Percentiles rank a stretch among this genome's conserved stretches.
Evolutionary conservation across 2,329 filamentous ascomycete species (phyloP).

Genomic region (Exophiala aquamarina): DNA sequence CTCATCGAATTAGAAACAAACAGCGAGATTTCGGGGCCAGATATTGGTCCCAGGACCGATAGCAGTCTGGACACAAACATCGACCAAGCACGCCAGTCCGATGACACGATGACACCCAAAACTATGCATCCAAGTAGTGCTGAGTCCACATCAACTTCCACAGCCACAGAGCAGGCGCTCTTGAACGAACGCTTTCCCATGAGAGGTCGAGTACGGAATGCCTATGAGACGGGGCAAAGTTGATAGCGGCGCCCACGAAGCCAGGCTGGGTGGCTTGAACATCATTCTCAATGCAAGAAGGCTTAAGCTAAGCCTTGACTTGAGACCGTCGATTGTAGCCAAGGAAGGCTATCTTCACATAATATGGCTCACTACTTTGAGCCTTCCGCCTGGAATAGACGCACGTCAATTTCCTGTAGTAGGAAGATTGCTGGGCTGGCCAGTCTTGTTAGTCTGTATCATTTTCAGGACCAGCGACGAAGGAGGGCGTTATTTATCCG

Average conservation of each 20-base stretch:
- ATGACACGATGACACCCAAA: conserved; percentile 7
- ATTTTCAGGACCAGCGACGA: no score
- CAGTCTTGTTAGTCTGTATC: no score
- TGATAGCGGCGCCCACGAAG: conserved; percentile 10
- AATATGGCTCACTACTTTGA: no score
- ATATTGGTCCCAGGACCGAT: background rate
- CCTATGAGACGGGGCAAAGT: conserved; percentile 16
- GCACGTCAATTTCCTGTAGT: no score
- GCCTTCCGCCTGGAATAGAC: no score
- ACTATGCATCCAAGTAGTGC: background rate
- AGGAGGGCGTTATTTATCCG: no score
- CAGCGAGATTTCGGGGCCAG: conserved; percentile 9
- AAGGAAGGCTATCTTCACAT: no score
- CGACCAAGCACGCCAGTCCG: background rate
- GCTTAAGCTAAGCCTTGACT: no score
- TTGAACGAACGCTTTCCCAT: conserved; percentile 32
- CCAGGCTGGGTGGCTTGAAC: background rate
- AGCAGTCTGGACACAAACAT: background rate
- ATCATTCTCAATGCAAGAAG: no score
- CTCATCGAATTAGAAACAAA: conserved; percentile 43
- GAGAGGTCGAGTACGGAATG: conserved; percentile 27
- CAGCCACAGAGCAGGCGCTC: conserved; percentile 24
- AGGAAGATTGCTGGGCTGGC: no score
- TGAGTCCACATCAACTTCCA: background rate
- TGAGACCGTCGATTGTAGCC: no score